Percentiles rank a stretch among this genome's conserved stretches.
These are phyloP conservation scores for Penicillium turbatum DNA, from an alignment of 495 filamentous ascomycete species.

Conservation along the genomic window DNA sequence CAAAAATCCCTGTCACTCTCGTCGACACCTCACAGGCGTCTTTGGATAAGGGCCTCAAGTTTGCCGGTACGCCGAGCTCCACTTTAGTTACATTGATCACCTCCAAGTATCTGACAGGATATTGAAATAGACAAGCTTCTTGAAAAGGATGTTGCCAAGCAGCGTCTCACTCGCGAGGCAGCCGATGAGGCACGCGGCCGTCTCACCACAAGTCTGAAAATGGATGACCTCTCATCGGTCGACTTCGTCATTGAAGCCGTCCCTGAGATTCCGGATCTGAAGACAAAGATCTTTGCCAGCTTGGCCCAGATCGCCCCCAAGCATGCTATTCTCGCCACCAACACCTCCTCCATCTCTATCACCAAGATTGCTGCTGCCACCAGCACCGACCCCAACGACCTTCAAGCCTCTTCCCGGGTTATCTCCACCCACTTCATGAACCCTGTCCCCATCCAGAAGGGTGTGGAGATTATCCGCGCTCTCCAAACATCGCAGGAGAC, in stretches of 20 bases:
- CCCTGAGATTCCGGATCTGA: slow-evolving; percentile 84
- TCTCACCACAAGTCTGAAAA: slow-evolving; percentile 63
- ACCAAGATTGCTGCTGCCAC: slow-evolving; percentile 91
- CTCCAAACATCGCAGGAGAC: slow-evolving; percentile 85
- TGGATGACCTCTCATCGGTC: slow-evolving; percentile 75
- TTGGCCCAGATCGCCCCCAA: slow-evolving; percentile 80
- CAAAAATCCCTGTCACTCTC: slow-evolving; percentile 77
- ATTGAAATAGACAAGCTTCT: slow-evolving; percentile 73
- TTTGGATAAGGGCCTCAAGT: slow-evolving; percentile 86
- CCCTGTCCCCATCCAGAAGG: slow-evolving; percentile 93
- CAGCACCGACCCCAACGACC: slow-evolving; percentile 68
- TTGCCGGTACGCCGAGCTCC: slow-evolving; percentile 60
- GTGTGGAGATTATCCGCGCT: slow-evolving; percentile 93
- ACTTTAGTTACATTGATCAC: not conserved
- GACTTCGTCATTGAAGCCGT: slow-evolving; percentile 99
- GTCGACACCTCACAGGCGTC: slow-evolving; percentile 81
- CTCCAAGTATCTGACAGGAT: not conserved
- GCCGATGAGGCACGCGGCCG: slow-evolving; percentile 66
- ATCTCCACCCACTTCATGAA: slow-evolving; percentile 99
- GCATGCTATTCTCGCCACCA: slow-evolving; percentile 90
- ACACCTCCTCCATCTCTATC: slow-evolving; percentile 96
- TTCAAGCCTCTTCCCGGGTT: slow-evolving; percentile 78
- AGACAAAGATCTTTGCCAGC: slow-evolving; percentile 79
- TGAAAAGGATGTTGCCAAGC: slow-evolving; percentile 84
- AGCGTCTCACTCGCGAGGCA: slow-evolving; percentile 71